phyloP scores from a whole-genome alignment of 2,329 filamentous ascomycete genomes.

The Camillea tinctor region DNA sequence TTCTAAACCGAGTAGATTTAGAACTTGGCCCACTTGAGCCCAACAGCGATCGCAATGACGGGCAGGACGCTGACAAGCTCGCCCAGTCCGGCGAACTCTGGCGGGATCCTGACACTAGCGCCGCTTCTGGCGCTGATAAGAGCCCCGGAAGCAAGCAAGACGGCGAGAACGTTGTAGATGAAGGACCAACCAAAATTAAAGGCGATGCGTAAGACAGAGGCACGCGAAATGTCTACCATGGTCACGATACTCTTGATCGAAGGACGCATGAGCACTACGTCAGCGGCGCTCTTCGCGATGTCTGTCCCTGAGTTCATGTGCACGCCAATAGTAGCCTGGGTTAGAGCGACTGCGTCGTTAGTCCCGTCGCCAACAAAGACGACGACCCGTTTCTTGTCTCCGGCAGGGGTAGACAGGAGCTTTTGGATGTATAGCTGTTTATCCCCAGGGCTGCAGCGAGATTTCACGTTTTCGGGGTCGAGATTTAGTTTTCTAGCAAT shows the following conservation, averaged over 20 bases:
- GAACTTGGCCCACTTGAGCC: slow-evolving; percentile 41
- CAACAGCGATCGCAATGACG: slow-evolving; percentile 59
- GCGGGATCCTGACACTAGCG: slow-evolving; percentile 40
- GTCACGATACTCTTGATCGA: slow-evolving; percentile 54
- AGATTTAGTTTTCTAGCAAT: slow-evolving; percentile 43
- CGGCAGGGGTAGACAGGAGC: slow-evolving; percentile 28
- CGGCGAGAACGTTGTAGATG: slow-evolving; percentile 67
- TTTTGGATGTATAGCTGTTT: slow-evolving; percentile 45
- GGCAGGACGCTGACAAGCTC: slow-evolving; percentile 74
- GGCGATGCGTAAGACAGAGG: slow-evolving; percentile 47
- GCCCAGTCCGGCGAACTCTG: slow-evolving; percentile 54
- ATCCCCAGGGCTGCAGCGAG: slow-evolving; percentile 44
- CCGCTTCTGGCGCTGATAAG: slow-evolving; percentile 49
- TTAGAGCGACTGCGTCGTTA: slow-evolving; percentile 73
- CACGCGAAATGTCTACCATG: slow-evolving; percentile 53
- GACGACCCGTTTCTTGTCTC: slow-evolving; percentile 40
- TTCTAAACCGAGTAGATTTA: slow-evolving; percentile 6
- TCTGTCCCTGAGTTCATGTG: slow-evolving; percentile 64
- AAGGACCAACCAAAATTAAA: slow-evolving; percentile 72
- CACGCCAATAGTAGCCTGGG: slow-evolving; percentile 68
- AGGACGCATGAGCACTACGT: slow-evolving; percentile 65
- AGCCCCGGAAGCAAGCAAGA: slow-evolving; percentile 65
- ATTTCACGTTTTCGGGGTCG: slow-evolving; percentile 35
- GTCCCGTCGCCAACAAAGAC: slow-evolving; percentile 77
- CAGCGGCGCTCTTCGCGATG: slow-evolving; percentile 64